Evolutionary conservation across 805 yeast species (phyloP).

Genomic region (Pichia ethanolica): DNA sequence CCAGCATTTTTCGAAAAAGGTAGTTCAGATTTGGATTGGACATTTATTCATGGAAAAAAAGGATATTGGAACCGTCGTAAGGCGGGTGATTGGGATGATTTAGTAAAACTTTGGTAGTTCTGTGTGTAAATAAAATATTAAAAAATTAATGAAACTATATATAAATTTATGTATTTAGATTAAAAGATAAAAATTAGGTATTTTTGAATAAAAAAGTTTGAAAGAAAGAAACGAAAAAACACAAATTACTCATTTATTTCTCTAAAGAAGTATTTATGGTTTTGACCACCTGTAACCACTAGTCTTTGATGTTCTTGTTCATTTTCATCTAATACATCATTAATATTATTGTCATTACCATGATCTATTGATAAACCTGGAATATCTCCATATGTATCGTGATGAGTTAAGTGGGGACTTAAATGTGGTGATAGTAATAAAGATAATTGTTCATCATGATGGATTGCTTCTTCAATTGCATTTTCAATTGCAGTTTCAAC

Average conservation of each 20-base stretch:
- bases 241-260: constrained; percentile 11
- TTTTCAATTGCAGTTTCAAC: constrained; percentile 41
- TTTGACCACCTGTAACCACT: constrained; percentile 29
- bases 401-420: neutral
- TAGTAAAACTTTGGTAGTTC: constrained; percentile 48
- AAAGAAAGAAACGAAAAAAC: neutral
- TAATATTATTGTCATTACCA: neutral
- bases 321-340: neutral
- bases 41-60: constrained; percentile 45
- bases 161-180: neutral
- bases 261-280: constrained; percentile 29
- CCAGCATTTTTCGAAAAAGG: constrained; percentile 60
- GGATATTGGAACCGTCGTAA: constrained; percentile 79
- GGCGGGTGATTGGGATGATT: constrained; percentile 51
- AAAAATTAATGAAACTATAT: too few relatives aligned
- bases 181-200: neutral
- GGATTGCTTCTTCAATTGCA: constrained; percentile 41
- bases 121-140: too few relatives aligned
- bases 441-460: constrained; percentile 37
- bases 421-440: constrained; percentile 40
- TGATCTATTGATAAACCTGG: constrained; percentile 21
- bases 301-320: constrained; percentile 15
- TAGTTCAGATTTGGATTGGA: constrained; percentile 39
- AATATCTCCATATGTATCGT: constrained; percentile 10
- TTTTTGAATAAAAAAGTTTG: neutral